phyloP scores from a whole-genome alignment of 2,329 filamentous ascomycete species.

The Botrytis porri region DNA sequence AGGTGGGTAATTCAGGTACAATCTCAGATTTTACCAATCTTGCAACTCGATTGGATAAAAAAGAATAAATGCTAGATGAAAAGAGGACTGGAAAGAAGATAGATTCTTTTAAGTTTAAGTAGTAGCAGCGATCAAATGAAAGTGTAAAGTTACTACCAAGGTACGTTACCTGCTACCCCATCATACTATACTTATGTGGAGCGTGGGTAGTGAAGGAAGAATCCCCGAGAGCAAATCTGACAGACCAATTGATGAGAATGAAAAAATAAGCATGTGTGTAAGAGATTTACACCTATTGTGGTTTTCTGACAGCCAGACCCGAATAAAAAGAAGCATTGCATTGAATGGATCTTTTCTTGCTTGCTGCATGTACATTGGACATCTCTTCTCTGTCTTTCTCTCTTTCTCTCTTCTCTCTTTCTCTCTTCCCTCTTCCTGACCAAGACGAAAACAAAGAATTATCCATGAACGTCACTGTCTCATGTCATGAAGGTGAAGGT shows the following conservation, averaged over 20 bases:
- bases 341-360: not conserved
- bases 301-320: not conserved
- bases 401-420: not conserved
- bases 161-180: not conserved
- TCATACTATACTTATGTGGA: not conserved
- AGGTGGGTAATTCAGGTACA: not conserved
- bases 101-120: not conserved
- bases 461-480: not conserved
- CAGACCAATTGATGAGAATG: not conserved
- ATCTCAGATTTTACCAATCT: not conserved
- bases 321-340: not conserved
- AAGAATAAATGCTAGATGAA: not conserved
- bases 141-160: not conserved
- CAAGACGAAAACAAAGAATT: not conserved
- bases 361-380: not conserved
- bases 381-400: not conserved
- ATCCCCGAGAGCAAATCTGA: not conserved
- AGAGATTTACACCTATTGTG: not conserved
- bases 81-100: not conserved
- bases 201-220: not conserved
- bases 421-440: not conserved
- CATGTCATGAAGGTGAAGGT: not conserved
- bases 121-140: not conserved
- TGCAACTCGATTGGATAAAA: not conserved
- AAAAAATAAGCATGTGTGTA: not conserved